Evolutionary conservation across 805 yeast species (phyloP).

Genomic region (Ogataea nitratoaversa): DNA sequence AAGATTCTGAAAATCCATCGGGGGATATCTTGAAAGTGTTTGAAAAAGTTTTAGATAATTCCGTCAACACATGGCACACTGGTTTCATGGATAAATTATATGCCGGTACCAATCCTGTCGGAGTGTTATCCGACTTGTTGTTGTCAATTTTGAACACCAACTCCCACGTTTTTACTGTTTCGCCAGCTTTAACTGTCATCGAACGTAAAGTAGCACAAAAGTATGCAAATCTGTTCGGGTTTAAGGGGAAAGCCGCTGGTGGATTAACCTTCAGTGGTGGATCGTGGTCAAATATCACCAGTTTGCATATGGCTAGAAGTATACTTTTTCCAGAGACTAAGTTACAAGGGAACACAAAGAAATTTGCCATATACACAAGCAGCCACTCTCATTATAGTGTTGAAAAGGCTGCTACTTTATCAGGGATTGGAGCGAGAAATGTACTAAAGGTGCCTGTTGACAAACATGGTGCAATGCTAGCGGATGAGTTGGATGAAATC

Average conservation of each 20-base stretch:
- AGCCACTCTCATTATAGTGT: slow-evolving; percentile 76
- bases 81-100: slow-evolving; percentile 82
- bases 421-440: slow-evolving; percentile 62
- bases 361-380: slow-evolving; percentile 68
- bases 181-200: slow-evolving; percentile 73
- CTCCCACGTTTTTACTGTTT: slow-evolving; percentile 80
- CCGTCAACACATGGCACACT: slow-evolving; percentile 83
- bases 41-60: slow-evolving; percentile 55
- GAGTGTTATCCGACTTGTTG: slow-evolving; percentile 67
- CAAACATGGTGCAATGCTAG: slow-evolving; percentile 53
- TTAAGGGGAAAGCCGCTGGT: slow-evolving; percentile 52
- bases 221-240: slow-evolving; percentile 68
- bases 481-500: slow-evolving; percentile 39
- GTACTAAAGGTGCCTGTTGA: slow-evolving; percentile 63
- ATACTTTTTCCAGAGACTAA: slow-evolving; percentile 66
- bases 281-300: slow-evolving; percentile 78
- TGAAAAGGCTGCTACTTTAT: slow-evolving; percentile 72
- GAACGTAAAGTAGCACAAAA: slow-evolving; percentile 64
- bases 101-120: slow-evolving; percentile 83
- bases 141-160: slow-evolving; percentile 73
- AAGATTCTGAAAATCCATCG: slow-evolving; percentile 11
- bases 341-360: slow-evolving; percentile 49
- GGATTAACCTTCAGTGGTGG: slow-evolving; percentile 88
- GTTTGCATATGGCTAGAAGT: slow-evolving; percentile 72
- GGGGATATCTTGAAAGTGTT: slow-evolving; percentile 46